Conservation (phyloP, 2,329 filamentous ascomycete species). For the Stemphylium vesicarium region DNA sequence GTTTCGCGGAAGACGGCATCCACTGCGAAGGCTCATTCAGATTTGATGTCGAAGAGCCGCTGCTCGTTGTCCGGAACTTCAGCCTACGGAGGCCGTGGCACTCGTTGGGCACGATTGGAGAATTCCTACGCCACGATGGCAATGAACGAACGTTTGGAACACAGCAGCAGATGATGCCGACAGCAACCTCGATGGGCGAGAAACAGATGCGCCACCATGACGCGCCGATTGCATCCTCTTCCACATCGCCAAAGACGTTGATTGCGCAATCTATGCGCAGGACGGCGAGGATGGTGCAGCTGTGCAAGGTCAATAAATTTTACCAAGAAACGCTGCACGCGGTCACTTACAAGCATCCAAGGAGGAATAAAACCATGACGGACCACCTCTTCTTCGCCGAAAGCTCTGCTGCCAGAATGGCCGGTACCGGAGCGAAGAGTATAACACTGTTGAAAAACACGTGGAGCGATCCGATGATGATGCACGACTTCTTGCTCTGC, state of each 20-base stretch:
- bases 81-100: constrained; percentile 23
- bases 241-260: constrained; percentile 22
- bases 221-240: constrained; percentile 22
- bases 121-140: constrained; percentile 16
- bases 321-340: too few species aligned
- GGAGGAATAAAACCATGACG: constrained; percentile 14
- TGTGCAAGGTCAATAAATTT: constrained; percentile 10
- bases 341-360: constrained; percentile 26
- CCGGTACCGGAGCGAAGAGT: constrained; percentile 19
- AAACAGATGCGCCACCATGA: constrained; percentile 30
- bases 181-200: constrained; percentile 29
- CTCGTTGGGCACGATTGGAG: constrained; percentile 11
- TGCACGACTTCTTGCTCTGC: constrained; percentile 23
- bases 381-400: constrained; percentile 21
- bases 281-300: constrained; percentile 25
- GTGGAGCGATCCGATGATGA: constrained; percentile 27
- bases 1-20: constrained; percentile 13
- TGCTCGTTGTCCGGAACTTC: constrained; percentile 22
- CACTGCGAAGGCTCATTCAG: constrained; percentile 22
- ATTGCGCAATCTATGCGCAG: constrained; percentile 29
- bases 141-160: constrained; percentile 22
- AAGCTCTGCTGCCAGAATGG: constrained; percentile 17
- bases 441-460: constrained; percentile 25
- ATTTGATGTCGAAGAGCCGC: constrained; percentile 26
- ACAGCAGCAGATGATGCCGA: constrained; percentile 28